Base-by-base conservation (phyloP, 2,329 filamentous ascomycete genomes). In the Colletotrichum lentis region DNA sequence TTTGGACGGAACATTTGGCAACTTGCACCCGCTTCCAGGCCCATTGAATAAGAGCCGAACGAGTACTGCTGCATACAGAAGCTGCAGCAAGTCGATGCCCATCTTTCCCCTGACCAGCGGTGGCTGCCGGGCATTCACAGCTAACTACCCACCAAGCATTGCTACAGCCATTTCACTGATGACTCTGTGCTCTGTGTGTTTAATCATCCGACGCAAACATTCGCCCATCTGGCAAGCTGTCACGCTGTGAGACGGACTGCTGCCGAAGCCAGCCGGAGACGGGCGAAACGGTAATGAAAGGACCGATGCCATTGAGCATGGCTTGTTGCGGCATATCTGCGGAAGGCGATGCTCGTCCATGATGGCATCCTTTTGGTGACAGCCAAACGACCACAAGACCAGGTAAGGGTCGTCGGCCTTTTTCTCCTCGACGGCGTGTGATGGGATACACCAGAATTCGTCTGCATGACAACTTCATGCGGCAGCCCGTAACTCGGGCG, bases 91-190 rank as follows among this genome's bases (percentile, higher is more conserved):
- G 37, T 27, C 53, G 14, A 37, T 41, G 61, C 37, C 39, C 41
- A 55, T 54, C 61, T 43, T 59, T 44, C 49, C 61, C 47, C 27
- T 22, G 18, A 27, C 49, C 22, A 37, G 41, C 22, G 16, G 24
- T 47, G 49, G 61, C 35, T 47, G 8, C 39, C 31, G 46, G 54
- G 16, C 24, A 44, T 31, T 43, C 59, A 47, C 47, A 58, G 37
- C 46, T 52, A 63, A 44, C 53, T 52, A 63, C 46, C 53, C 59
- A 53, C 46, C 53, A 67, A 52, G 37, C 52, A 63, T 67, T 50
- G 41, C 31, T 53, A 39, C 20, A 11, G 31, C 5, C 24, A 20
- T 43, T n/a, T 24, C 7, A 22, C 18, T 31, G 53, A 31, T 8
- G 27, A 31, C 31, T 43, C 41, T 20, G 14, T 54, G 41, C 8